phyloP scores from a whole-genome alignment of 495 filamentous ascomycete species.

The Parathielavia hyrcaniae region DNA sequence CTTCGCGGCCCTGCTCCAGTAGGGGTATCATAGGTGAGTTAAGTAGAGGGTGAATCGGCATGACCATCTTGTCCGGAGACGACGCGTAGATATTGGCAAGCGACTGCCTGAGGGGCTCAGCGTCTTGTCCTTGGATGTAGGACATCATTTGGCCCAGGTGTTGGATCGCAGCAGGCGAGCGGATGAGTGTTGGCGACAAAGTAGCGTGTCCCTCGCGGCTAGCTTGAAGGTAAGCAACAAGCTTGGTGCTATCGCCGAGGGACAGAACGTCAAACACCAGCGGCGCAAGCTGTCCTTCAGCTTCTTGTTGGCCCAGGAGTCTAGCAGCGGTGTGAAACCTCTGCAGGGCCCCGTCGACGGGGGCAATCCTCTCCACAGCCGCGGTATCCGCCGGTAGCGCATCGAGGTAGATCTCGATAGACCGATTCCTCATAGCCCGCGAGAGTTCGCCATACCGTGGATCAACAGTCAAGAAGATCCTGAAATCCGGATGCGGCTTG shows the following conservation, averaged over 20 bases:
- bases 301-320: conserved; percentile 14
- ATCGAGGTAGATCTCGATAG: conserved; percentile 79
- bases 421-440: conserved; percentile 92
- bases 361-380: conserved; percentile 29
- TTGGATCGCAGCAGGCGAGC: conserved; percentile 18
- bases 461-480: conserved; percentile 92
- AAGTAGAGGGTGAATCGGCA: conserved; percentile 60
- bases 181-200: conserved; percentile 16
- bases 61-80: conserved; percentile 27
- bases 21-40: conserved; percentile 52
- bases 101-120: conserved; percentile 24
- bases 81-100: conserved; percentile 23
- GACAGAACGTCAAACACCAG: conserved; percentile 36
- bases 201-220: conserved; percentile 10
- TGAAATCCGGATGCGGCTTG: conserved; percentile 76
- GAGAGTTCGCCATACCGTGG: conserved; percentile 90
- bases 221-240: conserved; percentile 28
- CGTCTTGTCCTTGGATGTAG: conserved; percentile 29
- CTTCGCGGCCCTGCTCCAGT: conserved; percentile 27
- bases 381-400: conserved; percentile 18
- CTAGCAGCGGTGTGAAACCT: conserved; percentile 30
- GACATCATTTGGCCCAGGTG: conserved; percentile 20
- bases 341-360: conserved; percentile 41
- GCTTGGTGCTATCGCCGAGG: conserved; percentile 31
- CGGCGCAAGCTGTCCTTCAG: conserved; percentile 18